A percentile compares a stretch with the other conserved stretches of the same genome.
Evolutionary conservation across 257 asterid genomes (phyloP).

Genomic region (Solanum etuberosum): DNA sequence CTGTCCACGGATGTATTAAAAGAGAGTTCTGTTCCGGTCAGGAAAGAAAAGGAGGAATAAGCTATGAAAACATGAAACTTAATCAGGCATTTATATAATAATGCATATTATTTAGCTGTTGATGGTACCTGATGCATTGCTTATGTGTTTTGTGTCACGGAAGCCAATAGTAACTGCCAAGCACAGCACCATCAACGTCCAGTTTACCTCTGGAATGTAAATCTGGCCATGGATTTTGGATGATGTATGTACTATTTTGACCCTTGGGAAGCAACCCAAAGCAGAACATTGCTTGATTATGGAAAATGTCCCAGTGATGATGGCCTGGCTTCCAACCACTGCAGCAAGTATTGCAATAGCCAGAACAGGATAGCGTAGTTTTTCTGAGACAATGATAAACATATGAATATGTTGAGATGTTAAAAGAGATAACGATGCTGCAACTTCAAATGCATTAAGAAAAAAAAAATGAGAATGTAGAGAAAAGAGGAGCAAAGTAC

Average conservation of each 20-base stretch:
- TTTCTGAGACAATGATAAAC: conserved; percentile 29
- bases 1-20: not conserved
- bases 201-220: conserved; percentile 88
- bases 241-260: conserved; percentile 78
- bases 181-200: conserved; percentile 85
- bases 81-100: not conserved
- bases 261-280: conserved; percentile 89
- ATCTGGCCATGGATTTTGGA: conserved; percentile 80
- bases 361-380: conserved; percentile 80
- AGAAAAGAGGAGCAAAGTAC: not conserved
- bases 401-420: not conserved
- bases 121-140: conserved; percentile 82
- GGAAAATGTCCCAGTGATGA: conserved; percentile 88
- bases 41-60: not conserved
- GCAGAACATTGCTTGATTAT: conserved; percentile 94
- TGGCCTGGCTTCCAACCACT: conserved; percentile 96
- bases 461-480: not conserved
- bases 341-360: conserved; percentile 97
- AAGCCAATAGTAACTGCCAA: conserved; percentile 89
- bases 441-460: not conserved
- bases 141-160: conserved; percentile 85
- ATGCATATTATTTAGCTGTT: not conserved
- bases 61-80: not conserved
- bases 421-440: not conserved
- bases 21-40: not conserved